Conservation (phyloP, 768 basidiomycete species). For the Astraeus odoratus region DNA sequence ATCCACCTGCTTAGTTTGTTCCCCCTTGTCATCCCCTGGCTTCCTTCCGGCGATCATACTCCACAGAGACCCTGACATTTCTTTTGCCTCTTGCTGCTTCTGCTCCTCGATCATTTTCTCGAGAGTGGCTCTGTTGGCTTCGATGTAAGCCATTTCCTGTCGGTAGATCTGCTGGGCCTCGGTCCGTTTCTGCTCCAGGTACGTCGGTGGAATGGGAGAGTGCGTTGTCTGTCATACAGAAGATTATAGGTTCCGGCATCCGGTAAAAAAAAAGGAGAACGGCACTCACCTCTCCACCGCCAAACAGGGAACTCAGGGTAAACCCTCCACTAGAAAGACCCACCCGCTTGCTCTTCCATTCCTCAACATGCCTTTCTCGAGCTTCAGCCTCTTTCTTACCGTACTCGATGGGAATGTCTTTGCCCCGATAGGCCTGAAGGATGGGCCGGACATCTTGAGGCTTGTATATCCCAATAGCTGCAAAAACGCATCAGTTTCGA, state of each 20-base stretch:
- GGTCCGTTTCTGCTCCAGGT: constrained; percentile 44
- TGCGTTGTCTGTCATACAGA: constrained; percentile 11
- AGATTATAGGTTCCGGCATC: not conserved
- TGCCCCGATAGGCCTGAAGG: constrained; percentile 75
- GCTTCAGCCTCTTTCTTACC: constrained; percentile 81
- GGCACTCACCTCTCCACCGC: constrained; percentile 26
- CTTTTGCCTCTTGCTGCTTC: constrained; percentile 38
- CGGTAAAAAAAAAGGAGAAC: not conserved
- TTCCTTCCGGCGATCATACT: constrained; percentile 22
- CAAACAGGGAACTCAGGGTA: constrained; percentile 41
- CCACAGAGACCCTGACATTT: constrained; percentile 40
- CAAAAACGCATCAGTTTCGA: not conserved
- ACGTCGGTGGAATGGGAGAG: constrained; percentile 38
- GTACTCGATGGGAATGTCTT: constrained; percentile 85
- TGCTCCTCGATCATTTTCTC: constrained; percentile 47
- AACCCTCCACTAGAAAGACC: constrained; percentile 33
- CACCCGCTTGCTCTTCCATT: constrained; percentile 58
- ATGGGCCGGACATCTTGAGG: constrained; percentile 85
- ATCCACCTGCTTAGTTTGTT: not conserved
- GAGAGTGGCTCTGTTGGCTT: constrained; percentile 43
- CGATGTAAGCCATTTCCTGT: constrained; percentile 48
- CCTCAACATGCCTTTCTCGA: constrained; percentile 69
- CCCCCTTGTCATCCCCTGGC: constrained; percentile 2
- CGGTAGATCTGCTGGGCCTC: constrained; percentile 46
- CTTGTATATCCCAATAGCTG: constrained; percentile 90